Percentiles rank a stretch among this genome's conserved stretches.
These are phyloP conservation scores for Saccharomyces pastorianus DNA, from an alignment of 1,139 yeast genomes.

Conservation along the genomic window DNA sequence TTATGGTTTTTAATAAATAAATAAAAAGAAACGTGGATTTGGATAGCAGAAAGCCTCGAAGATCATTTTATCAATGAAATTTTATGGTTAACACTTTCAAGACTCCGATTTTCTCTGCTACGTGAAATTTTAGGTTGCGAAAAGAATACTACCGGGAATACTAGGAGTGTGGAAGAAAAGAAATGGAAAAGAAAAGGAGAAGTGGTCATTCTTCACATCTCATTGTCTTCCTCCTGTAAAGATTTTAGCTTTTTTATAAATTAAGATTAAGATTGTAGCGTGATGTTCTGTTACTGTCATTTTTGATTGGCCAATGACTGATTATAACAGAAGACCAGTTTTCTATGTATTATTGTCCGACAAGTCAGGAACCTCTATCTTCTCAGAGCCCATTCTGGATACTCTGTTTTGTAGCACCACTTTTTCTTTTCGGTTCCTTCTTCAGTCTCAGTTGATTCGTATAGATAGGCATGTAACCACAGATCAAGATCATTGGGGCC, in stretches of 20 bases:
- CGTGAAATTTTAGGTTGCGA: neutral
- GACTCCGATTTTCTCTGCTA: neutral
- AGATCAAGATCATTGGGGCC: constrained; percentile 76
- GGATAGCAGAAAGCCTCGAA: neutral
- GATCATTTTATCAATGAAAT: neutral
- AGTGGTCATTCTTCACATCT: neutral
- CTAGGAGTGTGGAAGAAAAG: neutral
- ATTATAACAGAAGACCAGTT: neutral
- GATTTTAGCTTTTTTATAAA: neutral
- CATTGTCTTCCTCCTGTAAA: neutral
- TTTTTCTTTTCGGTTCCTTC: constrained; percentile 18
- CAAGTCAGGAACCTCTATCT: neutral
- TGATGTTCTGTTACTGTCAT: neutral
- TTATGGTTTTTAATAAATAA: neutral
- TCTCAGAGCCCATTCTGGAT: constrained; percentile 74
- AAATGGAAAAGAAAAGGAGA: neutral
- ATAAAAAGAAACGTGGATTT: neutral
- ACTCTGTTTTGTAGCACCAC: constrained; percentile 77
- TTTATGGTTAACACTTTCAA: neutral
- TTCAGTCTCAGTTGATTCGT: constrained; percentile 44
- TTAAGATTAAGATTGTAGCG: neutral
- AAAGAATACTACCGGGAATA: neutral
- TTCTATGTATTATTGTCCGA: neutral
- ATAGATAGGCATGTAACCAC: constrained; percentile 85
- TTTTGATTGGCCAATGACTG: neutral